Base-by-base conservation (phyloP, 208 protist species). In the Strigomonas culicis region DNA sequence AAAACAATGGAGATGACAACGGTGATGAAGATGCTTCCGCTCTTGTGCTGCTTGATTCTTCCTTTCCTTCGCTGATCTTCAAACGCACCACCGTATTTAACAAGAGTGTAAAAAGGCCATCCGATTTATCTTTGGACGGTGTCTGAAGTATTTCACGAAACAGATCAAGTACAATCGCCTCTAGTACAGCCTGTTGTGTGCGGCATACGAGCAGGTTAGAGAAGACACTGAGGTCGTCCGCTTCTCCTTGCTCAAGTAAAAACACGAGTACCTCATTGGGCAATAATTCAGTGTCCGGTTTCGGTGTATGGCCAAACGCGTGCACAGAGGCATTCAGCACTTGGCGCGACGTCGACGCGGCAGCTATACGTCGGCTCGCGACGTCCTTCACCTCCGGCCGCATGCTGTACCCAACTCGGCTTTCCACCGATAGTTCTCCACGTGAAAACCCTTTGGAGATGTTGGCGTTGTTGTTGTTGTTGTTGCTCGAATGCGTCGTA, bases 401-500 rank as follows among this genome's bases (percentile, higher is more conserved):
- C 39, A 44, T 15, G 19, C 36, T 47, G 17, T 30, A 25, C 15
- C 55, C 32, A 15, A 60, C 11, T 3, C 28, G 30, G n/a, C 47
- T 43, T 46, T 67, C 39, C 39, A 71, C 74, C 44, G 68, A 46
- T 2, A 81, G 53, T 50, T 81, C 70, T 39, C 49, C 39, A 82
- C 62, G 61, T 61, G 8, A 91, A 61, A 47, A 92, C 74, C 24
- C 63, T 66, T 3, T 61, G 65, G 10, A 80, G 59, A 44, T 53
- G 27, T 43, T 22, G 49, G 3, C 31, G 53, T 22, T 13, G 51
- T 51, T 46, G 21, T 17, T n/a, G 24, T n/a, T 27, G 19, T 10
- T 34, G 11, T 10, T 39, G 15, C 15, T 44, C 39, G 39, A 44
- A 17, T n/a, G 39, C 39, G 15, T 15, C 39, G 39, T n/a, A 15